Base-by-base conservation (phyloP, 495 filamentous ascomycete species). In the Talaromyces thailandensis region DNA sequence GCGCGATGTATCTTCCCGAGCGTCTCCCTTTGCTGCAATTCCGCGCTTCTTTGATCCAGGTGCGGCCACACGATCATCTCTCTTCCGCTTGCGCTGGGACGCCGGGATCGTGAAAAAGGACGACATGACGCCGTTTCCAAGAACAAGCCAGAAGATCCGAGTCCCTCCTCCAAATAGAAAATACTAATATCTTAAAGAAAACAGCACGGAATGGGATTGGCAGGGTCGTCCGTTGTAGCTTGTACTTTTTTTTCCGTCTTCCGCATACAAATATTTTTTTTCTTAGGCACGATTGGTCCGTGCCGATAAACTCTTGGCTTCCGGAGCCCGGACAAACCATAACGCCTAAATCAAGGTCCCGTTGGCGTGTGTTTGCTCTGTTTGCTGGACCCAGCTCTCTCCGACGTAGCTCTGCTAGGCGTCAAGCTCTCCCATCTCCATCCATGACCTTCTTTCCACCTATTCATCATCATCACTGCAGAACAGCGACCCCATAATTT, bases 31-130 rank as follows among this genome's bases (percentile, higher is more conserved):
- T 53, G 70, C 69, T 69, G 73, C 71, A 6, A 73, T 77, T 60
- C 79, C 79, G 76, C 81, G 73, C 74, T 84, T 86, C 72, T 82
- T 84, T 56, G 82, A 79, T 63, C 78, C 70, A 64, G 79, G 75
- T 56, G 77, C 69, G 66, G 71, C 71, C 68, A 72, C 75, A 68
- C 78, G 73, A 62, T 82, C 72, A 61, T 81, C 75, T 69, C 79
- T 80, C 79, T 95, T 94, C 68, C 91, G 79, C 81, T 95, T 94
- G 76, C 88, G 90, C 67, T 89, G 85, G 29, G 86, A 86, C 24
- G 83, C 82, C 48, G 91, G 88, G 25, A 86, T 69, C 48, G 91
- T 91, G 70, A 96, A 96, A 75, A 95, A 96, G 18, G 89, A 93
- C 58, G 90, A 90, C 89, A 93, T 92, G 31, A 50, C 28, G 26